Conservation (phyloP, 2,329 filamentous ascomycete genomes). For the Seiridium unicorne region DNA sequence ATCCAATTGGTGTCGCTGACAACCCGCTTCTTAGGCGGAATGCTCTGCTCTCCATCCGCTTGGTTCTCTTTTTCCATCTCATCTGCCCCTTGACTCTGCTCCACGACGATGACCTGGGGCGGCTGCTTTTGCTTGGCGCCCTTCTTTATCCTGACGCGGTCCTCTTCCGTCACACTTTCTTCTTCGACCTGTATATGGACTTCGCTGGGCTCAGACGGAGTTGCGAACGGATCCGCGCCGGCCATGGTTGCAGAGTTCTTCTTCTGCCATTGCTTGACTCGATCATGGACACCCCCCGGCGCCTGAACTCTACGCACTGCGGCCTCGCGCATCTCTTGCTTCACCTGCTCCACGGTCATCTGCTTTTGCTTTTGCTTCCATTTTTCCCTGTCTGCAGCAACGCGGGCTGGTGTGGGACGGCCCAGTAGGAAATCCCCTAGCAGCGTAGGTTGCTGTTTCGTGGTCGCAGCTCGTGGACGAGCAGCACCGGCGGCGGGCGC, state of each 20-base stretch:
- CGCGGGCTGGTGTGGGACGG: constrained; percentile 45
- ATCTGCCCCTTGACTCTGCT: constrained; percentile 24
- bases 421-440: constrained; percentile 29
- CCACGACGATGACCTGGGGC: constrained; percentile 26
- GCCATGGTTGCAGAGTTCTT: constrained; percentile 66
- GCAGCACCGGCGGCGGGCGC: constrained; percentile 13
- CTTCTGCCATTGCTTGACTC: constrained; percentile 84
- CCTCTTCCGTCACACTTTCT: constrained; percentile 60
- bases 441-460: constrained; percentile 24
- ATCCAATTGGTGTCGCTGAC: constrained; percentile 92
- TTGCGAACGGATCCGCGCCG: constrained; percentile 47
- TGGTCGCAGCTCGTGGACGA: constrained; percentile 25
- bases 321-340: constrained; percentile 59
- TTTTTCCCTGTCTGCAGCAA: constrained; percentile 41
- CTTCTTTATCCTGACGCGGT: constrained; percentile 56
- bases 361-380: constrained; percentile 41
- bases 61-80: constrained; percentile 30
- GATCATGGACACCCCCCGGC: constrained; percentile 69
- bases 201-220: constrained; percentile 59
- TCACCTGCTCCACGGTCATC: constrained; percentile 58
- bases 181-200: constrained; percentile 60
- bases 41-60: constrained; percentile 42
- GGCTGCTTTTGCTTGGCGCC: constrained; percentile 41
- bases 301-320: constrained; percentile 58
- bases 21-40: constrained; percentile 83